phyloP scores from a whole-genome alignment of 306 rosid genomes.

The Argentina anserina region DNA sequence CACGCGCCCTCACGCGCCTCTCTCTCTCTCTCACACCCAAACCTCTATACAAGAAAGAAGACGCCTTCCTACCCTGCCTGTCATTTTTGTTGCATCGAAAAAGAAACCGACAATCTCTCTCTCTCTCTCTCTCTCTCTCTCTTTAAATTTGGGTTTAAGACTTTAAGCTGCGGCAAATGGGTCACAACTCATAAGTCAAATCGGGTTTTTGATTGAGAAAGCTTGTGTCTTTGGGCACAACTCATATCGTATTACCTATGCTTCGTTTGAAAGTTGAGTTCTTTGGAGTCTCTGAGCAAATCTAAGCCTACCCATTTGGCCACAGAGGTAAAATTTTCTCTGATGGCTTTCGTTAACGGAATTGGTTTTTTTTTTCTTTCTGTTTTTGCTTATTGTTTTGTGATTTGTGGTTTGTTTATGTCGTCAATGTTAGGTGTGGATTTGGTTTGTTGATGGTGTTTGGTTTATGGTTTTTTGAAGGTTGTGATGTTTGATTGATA shows the following conservation, averaged over 20 bases:
- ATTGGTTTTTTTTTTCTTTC: conserved; percentile 10
- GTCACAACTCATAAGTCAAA: conserved; percentile 41
- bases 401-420: conserved; percentile 32
- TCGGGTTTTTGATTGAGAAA: conserved; percentile 45
- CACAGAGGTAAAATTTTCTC: conserved; percentile 39
- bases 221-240: conserved; percentile 2
- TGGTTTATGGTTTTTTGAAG: conserved; percentile 26
- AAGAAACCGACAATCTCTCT: conserved; percentile 27
- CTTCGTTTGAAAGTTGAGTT: conserved; percentile 13
- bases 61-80: conserved; percentile 39
- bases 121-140: conserved; percentile 18
- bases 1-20: conserved; percentile 32
- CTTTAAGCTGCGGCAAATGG: conserved; percentile 32
- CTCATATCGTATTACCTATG: conserved; percentile 26
- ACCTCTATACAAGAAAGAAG: conserved; percentile 22
- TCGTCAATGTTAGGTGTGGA: conserved; percentile 26
- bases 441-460: conserved; percentile 26
- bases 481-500: conserved; percentile 36
- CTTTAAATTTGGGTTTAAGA: conserved; percentile 25
- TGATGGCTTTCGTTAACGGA: conserved; percentile 33
- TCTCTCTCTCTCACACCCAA: neutral
- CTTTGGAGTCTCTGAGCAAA: conserved; percentile 24
- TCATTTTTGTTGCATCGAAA: conserved; percentile 44
- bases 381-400: conserved; percentile 2
- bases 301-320: conserved; percentile 44